phyloP scores from a whole-genome alignment of 2,329 filamentous ascomycete species.

The Diaporthe sp. region DNA sequence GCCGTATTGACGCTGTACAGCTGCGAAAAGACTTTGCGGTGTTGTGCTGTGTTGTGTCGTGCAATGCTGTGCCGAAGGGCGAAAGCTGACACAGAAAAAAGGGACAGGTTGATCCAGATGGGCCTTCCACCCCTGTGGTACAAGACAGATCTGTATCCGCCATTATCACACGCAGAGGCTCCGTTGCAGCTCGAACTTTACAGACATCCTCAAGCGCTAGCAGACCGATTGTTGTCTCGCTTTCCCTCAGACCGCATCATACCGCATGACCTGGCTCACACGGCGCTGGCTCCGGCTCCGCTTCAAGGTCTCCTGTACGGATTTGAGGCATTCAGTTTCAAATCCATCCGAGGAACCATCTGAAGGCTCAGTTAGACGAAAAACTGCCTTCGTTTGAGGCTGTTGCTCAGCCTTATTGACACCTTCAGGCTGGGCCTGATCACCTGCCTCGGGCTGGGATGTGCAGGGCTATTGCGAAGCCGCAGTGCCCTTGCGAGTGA shows the following conservation, averaged over 20 bases:
- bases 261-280: not conserved
- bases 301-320: not conserved
- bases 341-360: conserved; percentile 1
- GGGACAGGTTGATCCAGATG: conserved; percentile 7
- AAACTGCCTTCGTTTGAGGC: not conserved
- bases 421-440: not conserved
- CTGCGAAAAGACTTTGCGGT: not conserved
- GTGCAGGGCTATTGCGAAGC: not conserved
- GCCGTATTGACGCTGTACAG: not conserved
- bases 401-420: not conserved
- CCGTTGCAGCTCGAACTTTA: conserved; percentile 9
- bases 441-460: no score
- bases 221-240: conserved; percentile 13
- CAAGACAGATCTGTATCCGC: conserved; percentile 15
- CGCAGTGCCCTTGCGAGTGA: not conserved
- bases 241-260: not conserved
- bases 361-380: not conserved
- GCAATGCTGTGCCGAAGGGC: not conserved
- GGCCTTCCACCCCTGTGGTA: not conserved
- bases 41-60: not conserved
- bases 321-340: not conserved
- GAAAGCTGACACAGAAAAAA: not conserved
- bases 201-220: conserved; percentile 3
- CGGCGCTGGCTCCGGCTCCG: conserved; percentile 18
- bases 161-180: not conserved